Percentiles rank a stretch among this genome's conserved stretches.
phyloP scores from a whole-genome alignment of 1,139 yeast genomes.

The Saccharomyces pastorianus region DNA sequence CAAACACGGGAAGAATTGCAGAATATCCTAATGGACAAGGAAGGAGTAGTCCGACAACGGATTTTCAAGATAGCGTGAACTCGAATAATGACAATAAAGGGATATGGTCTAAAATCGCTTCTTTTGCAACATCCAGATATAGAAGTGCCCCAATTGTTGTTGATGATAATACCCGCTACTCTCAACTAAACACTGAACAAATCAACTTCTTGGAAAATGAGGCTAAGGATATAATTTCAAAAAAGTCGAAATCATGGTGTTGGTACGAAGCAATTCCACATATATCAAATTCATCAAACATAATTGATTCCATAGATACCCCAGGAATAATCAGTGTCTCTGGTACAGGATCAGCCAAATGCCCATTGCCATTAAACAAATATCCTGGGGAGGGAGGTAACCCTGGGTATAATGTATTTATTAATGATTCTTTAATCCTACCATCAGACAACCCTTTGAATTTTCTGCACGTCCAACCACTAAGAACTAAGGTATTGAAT shows the following conservation, averaged over 20 bases:
- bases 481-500: constrained; percentile 23
- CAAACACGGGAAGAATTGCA: background rate
- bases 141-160: constrained; percentile 3
- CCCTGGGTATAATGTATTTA: constrained; percentile 17
- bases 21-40: background rate
- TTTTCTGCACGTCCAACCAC: constrained; percentile 23
- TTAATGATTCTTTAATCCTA: constrained; percentile 26
- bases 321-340: constrained; percentile 26
- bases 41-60: background rate
- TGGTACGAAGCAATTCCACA: constrained; percentile 24
- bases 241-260: constrained; percentile 23
- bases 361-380: constrained; percentile 23
- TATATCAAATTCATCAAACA: background rate
- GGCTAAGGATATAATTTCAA: constrained; percentile 18
- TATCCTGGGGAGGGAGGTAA: constrained; percentile 17
- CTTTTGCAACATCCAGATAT: background rate
- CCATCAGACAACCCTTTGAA: constrained; percentile 26
- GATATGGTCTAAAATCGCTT: background rate
- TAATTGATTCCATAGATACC: constrained; percentile 6
- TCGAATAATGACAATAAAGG: background rate
- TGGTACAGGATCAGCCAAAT: constrained; percentile 25
- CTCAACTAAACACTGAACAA: constrained; percentile 24
- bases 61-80: background rate
- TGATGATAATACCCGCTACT: constrained; percentile 19
- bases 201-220: constrained; percentile 22